Evolutionary conservation across 2,329 filamentous ascomycete genomes (phyloP), one percentile per base, ranked within the genome.

Genomic region (Penicillium sp.): DNA sequence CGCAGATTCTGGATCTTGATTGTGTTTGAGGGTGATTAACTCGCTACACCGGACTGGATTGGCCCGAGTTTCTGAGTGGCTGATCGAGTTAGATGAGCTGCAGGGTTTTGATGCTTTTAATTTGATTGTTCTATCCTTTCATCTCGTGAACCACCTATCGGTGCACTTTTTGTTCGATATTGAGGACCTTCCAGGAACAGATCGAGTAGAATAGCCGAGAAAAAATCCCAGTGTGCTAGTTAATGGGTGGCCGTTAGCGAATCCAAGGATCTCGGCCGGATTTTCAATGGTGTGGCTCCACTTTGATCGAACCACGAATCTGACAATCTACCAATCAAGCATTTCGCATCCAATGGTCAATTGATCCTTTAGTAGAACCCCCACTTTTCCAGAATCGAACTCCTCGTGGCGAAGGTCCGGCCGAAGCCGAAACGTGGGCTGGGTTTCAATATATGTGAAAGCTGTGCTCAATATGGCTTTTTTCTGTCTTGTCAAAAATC

Each of bases 301-400:
- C 42, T 45, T n/a, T 45, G 42, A 29, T 45, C 42, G 42, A 29
- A 11, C 42, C 42, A 31, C 26, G 18, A 45, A 45, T 45, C 42
- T 31, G 18, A 29, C 11, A 26, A 45, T 21, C 42, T 45, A 14
- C 2, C 39, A 14, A 43, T n/a, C 26, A 45, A 45, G 42, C 42
- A 29, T 45, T 31, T 28, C 11, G n/a, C 23, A 43, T 28, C 39
- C 39, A 16, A 43, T 43, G 24, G n/a, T 43, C 14, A 19, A 43
- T 18, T 26, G 14, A 43, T 16, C 11, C 39, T 16, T 7, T 16
- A 14, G 4, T 14, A 43, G 13, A 9, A 23, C 7, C 39, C n/a
- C 39, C 39, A 43, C 39, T 43, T 43, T n/a, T 28, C 24, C 5
- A 18, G 18, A 43, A 26, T 24, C 19, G n/a, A 43, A 28, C 10